Conservation (phyloP, 2,329 filamentous ascomycete genomes). For the Claviceps pazoutovae region DNA sequence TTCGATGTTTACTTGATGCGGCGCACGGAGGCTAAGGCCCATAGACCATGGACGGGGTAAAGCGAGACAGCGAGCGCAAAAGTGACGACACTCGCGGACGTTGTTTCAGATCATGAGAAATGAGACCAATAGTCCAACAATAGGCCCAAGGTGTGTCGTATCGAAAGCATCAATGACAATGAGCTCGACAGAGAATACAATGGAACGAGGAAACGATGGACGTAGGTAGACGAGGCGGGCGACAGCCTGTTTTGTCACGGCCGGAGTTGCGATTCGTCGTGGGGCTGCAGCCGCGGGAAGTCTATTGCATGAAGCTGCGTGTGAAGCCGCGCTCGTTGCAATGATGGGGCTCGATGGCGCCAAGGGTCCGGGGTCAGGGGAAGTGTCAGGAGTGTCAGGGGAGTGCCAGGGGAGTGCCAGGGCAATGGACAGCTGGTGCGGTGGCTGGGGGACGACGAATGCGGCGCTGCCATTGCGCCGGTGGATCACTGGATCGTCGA, state of each 20-base stretch:
- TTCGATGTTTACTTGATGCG: conserved; percentile 8
- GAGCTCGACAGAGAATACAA: background rate
- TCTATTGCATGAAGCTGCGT: background rate
- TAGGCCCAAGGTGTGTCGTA: background rate
- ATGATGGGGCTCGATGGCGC: background rate
- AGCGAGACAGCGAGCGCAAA: background rate
- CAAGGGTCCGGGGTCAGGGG: background rate
- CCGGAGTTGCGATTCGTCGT: conserved; percentile 2
- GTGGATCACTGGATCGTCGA: background rate
- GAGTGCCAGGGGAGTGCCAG: background rate
- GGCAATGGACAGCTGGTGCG: background rate
- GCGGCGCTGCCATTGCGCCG: background rate
- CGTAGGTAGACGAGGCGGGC: conserved; percentile 1
- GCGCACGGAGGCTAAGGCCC: no score
- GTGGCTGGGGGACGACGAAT: background rate
- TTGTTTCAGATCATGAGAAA: background rate
- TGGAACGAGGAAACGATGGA: background rate
- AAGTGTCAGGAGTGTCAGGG: background rate
- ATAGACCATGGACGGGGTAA: no score
- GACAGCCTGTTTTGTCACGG: conserved; percentile 6
- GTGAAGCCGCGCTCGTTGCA: no score
- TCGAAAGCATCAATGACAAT: conserved; percentile 1
- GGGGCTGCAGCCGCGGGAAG: conserved; percentile 1
- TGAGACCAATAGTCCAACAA: background rate
- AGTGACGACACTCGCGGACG: background rate